Percentiles rank a stretch among this genome's conserved stretches.
Evolutionary conservation across 2,329 filamentous ascomycete genomes (phyloP).

Genomic region (Aspergillus melleus): DNA sequence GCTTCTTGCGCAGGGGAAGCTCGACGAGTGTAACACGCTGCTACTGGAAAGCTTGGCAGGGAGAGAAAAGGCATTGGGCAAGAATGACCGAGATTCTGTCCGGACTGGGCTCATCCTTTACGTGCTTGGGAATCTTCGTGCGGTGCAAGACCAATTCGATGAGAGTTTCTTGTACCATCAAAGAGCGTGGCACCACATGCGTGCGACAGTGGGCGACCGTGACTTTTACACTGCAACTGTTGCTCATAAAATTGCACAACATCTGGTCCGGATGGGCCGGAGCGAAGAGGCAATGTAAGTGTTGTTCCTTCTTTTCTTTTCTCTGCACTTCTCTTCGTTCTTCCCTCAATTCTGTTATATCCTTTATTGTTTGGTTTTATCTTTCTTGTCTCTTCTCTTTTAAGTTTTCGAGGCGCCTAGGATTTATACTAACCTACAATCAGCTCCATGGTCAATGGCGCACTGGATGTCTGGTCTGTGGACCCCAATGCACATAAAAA

Average conservation of each 20-base stretch:
- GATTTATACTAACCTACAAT: neutral
- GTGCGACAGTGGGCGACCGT: conserved; percentile 23
- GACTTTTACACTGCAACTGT: conserved; percentile 25
- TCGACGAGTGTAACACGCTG: conserved; percentile 18
- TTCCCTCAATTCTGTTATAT: no score
- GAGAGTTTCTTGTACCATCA: conserved; percentile 24
- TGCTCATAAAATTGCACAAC: conserved; percentile 25
- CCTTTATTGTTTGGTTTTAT: neutral
- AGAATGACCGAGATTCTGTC: conserved; percentile 19
- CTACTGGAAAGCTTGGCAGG: conserved; percentile 21
- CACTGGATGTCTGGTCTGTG: conserved; percentile 17
- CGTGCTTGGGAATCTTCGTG: neutral
- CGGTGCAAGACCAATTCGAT: neutral
- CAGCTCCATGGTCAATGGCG: conserved; percentile 19
- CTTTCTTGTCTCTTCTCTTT: neutral
- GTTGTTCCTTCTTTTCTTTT: no score
- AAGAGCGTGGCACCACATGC: conserved; percentile 21
- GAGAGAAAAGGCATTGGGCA: conserved; percentile 22
- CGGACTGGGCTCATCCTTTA: neutral
- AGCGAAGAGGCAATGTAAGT: conserved; percentile 4
- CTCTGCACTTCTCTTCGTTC: no score
- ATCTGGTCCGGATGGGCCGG: conserved; percentile 17
- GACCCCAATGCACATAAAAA: conserved; percentile 13
- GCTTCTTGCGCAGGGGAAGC: conserved; percentile 3
- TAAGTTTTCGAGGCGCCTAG: neutral